phyloP scores from a whole-genome alignment of 805 yeast species.

The Cyberlindnera amylophila region DNA sequence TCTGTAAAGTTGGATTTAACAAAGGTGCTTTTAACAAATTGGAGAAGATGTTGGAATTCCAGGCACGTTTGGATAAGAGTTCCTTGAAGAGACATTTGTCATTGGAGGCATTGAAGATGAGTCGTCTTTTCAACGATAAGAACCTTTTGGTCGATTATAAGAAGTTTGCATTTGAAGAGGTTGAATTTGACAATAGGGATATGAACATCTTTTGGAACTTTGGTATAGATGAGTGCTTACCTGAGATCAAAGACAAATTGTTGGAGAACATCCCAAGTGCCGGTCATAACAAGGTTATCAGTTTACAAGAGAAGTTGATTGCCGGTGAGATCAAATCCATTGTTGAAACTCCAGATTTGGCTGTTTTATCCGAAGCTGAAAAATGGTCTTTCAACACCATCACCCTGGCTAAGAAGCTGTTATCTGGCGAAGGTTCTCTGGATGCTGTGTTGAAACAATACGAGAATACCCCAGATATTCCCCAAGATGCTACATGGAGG shows the following conservation, averaged over 20 bases:
- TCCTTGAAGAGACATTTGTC: slow-evolving; percentile 23
- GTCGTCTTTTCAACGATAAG: slow-evolving; percentile 30
- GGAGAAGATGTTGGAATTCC: slow-evolving; percentile 61
- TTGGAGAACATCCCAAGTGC: slow-evolving; percentile 12
- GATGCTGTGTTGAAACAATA: slow-evolving; percentile 5
- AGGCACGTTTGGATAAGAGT: slow-evolving; percentile 48
- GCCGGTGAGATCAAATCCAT: slow-evolving; percentile 8
- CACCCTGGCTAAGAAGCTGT: slow-evolving; percentile 5
- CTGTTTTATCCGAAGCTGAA: slow-evolving; percentile 17
- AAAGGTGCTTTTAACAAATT: slow-evolving; percentile 62
- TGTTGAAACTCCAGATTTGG: slow-evolving; percentile 9
- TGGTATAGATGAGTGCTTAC: slow-evolving; percentile 34
- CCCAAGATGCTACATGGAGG: slow-evolving; percentile 19
- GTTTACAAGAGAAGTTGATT: slow-evolving; percentile 14
- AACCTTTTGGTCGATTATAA: slow-evolving; percentile 26
- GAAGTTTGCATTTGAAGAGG: slow-evolving; percentile 20
- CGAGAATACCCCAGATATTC: slow-evolving; percentile 11
- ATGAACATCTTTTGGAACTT: slow-evolving; percentile 48
- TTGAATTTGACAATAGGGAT: slow-evolving; percentile 56
- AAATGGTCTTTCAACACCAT: slow-evolving; percentile 23
- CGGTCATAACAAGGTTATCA: slow-evolving; percentile 15
- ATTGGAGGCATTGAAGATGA: slow-evolving; percentile 28
- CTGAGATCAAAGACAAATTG: slow-evolving; percentile 10
- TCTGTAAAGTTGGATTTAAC: slow-evolving; percentile 51
- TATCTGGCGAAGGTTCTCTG: slow-evolving; percentile 1